phyloP scores from a whole-genome alignment of 176 grass and related monocot species.

The Poa annua region DNA sequence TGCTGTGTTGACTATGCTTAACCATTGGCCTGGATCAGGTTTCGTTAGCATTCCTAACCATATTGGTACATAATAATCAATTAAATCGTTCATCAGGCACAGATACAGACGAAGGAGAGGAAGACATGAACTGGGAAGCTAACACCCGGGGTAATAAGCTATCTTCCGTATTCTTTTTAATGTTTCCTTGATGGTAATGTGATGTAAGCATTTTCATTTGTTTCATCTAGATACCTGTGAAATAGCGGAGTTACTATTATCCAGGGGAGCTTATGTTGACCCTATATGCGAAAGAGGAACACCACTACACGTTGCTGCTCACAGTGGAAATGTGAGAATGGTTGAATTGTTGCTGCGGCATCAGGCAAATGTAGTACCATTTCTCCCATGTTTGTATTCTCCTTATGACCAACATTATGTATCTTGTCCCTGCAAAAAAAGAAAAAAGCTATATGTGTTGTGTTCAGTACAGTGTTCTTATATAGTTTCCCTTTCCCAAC shows the following conservation, averaged over 20 bases:
- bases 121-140: not conserved
- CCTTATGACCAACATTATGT: not conserved
- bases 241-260: constrained; percentile 6
- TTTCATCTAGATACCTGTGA: constrained; percentile 7
- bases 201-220: not conserved
- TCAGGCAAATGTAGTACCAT: not conserved
- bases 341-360: not conserved
- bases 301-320: not conserved
- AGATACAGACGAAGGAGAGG: not conserved
- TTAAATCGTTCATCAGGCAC: not conserved
- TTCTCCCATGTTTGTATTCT: not conserved
- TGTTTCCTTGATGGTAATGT: not conserved
- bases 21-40: not conserved
- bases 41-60: not conserved
- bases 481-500: not conserved
- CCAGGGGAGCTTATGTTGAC: too few species aligned
- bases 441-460: not conserved
- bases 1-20: not conserved
- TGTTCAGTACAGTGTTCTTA: not conserved
- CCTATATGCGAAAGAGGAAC: not conserved
- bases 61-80: not conserved
- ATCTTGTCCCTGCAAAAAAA: too few species aligned
- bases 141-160: not conserved
- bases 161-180: not conserved
- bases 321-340: not conserved